Evolutionary conservation across 1,284 basidiomycete genomes (phyloP), one percentile per base, ranked within the genome.

Genomic region (Butyriboletus appendiculatus): DNA sequence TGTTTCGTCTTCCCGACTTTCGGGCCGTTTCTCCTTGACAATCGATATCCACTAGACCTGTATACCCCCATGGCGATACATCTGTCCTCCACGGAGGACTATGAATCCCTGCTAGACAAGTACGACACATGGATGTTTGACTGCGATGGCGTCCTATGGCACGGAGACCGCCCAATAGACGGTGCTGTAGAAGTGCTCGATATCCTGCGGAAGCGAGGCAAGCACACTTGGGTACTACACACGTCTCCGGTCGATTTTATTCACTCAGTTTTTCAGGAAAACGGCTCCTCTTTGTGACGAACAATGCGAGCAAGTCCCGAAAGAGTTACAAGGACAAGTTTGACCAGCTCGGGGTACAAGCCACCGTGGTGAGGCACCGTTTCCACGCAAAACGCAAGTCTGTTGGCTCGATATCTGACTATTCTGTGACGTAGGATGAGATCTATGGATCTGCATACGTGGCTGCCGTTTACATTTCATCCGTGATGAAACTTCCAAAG

Each of bases 381-480:
- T 58, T 55, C 50, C 45, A 48, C 7, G n/a, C 22, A 22, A 6
- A 40, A 40, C 30, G 1, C 38, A 37, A 43, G 22, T 48, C 22
- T 1, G 5, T 33, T 28, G 8, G 2, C 30, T 43, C 24, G 11
- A 40, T 14, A 8, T 42, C 48, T 57, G 32, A 55, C n/a, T 9
- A 5, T 26, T 45, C n/a, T 16, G 15, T 38, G 15, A n/a, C 12
- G n/a, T 50, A 96, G 92, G 89, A 94, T 54, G 96, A 99, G 70
- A 92, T 99, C 55, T 97, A 94, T 65, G 95, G 96, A 45, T 98
- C 95, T 8, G 95, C 94, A 2, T 97, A 92, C 68, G 95, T 96
- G 5, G 83, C 94, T 7, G 96, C 96, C 2, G 90, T 96, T 11
- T 98, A 98, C 73, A 76, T 99, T 24, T 94, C 93, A 3, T 85